Evolutionary conservation across 768 basidiomycete species (phyloP), one percentile per base, ranked within the genome.

Genomic region (Leccinum broughii): DNA sequence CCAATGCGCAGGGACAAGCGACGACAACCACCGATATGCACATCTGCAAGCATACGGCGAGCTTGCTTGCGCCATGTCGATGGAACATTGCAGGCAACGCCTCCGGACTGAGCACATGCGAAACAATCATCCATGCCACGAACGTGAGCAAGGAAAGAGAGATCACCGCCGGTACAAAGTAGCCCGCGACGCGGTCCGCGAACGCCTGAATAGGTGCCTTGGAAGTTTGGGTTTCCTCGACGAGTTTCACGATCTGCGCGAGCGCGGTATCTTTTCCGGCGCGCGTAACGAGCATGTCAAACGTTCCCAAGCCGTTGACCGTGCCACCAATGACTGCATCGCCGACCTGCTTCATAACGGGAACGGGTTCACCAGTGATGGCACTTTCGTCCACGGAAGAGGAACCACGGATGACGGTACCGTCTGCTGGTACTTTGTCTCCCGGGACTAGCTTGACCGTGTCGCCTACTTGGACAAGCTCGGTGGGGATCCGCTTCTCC

Each of bases 151-250:
- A 70, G 2, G 93, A 86, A 28, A 98, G 87, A 0, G 85, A 78
- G 68, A 98, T 89, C 68, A 98, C 95, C 30, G 87, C 77, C 0
- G 97, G 97, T 0, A 99, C 95, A 71, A 99, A 98, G 78, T 89
- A 89, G 11, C 97, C 97, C 0, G 97, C 96, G 49, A 97, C 87
- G 56, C 82, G 85, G 75, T 99, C 97, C 4, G 95, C 95, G 74
- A 98, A 97, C 4, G 91, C 92, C 70, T 99, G 97, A 63, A 99
- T 98, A 10, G 97, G 97, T 2, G 97, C 96, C 73, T 98, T 98
- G 59, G 89, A 91, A 3, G 95, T 98, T 76, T 98, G 97, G 1
- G 97, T 97, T 46, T 98, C 95, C 71, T 98, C 95, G 63, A 99
- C 97, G 56, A 98, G 87, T 66, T 87, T 87, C 61, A 98, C 96